These are phyloP conservation scores for Lentithecium fluviatile DNA, from an alignment of 495 filamentous ascomycete genomes.

Conservation along the genomic window DNA sequence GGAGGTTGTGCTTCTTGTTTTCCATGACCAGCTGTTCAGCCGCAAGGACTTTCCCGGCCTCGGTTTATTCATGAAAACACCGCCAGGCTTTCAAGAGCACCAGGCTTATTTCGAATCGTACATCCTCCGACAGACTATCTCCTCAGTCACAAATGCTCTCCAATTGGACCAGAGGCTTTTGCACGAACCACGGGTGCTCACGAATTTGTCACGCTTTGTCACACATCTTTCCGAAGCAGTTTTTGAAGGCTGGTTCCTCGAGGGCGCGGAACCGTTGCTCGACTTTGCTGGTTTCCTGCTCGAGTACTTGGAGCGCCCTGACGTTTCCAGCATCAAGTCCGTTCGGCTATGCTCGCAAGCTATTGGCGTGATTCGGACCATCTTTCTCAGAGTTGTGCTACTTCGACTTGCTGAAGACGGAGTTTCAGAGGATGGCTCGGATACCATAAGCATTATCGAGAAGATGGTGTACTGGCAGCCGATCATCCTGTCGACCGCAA, in stretches of 20 bases:
- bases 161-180: slow-evolving; percentile 69
- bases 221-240: slow-evolving; percentile 81
- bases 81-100: slow-evolving; percentile 87
- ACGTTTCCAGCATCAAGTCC: slow-evolving; percentile 73
- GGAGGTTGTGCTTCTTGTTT: slow-evolving; percentile 72
- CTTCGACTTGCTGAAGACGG: slow-evolving; percentile 82
- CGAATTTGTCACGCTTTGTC: slow-evolving; percentile 77
- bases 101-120: slow-evolving; percentile 95
- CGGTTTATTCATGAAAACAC: slow-evolving; percentile 82
- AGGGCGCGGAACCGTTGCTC: slow-evolving; percentile 75
- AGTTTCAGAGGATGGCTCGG: slow-evolving; percentile 56
- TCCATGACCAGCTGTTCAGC: slow-evolving; percentile 75
- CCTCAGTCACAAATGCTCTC: slow-evolving; percentile 65
- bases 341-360: slow-evolving; percentile 85
- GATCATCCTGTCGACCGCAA: slow-evolving; percentile 74
- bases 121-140: slow-evolving; percentile 71
- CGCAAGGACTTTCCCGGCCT: slow-evolving; percentile 91
- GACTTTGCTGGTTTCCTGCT: slow-evolving; percentile 83
- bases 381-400: slow-evolving; percentile 73
- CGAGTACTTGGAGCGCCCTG: slow-evolving; percentile 85
- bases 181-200: slow-evolving; percentile 78
- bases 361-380: slow-evolving; percentile 67
- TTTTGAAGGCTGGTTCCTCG: slow-evolving; percentile 93
- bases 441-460: slow-evolving; percentile 67
- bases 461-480: slow-evolving; percentile 95